Conservation (phyloP, 2,329 filamentous ascomycete species). For the Ciborinia camelliae region DNA sequence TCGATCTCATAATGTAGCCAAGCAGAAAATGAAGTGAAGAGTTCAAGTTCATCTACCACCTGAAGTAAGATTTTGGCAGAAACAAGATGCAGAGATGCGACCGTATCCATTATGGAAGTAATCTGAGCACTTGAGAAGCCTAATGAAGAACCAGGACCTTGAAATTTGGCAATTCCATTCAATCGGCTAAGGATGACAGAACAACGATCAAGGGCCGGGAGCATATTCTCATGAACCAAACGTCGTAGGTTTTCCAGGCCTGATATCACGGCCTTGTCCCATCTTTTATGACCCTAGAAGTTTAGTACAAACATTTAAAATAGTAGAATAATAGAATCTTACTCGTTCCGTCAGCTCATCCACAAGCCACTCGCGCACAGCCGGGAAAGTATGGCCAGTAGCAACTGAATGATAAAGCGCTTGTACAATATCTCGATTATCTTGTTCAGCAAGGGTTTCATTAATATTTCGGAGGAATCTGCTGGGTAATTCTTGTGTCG, state of each 20-base stretch:
- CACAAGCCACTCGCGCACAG: conserved; percentile 82
- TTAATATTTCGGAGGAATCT: conserved; percentile 77
- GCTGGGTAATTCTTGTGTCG: conserved; percentile 71
- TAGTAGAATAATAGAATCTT: conserved; percentile 35
- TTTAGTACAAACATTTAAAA: conserved; percentile 22
- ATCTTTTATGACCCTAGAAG: conserved; percentile 78
- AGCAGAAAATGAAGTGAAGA: conserved; percentile 73
- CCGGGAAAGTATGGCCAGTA: conserved; percentile 73
- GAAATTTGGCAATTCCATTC: conserved; percentile 77
- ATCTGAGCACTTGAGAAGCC: conserved; percentile 64
- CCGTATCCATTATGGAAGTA: conserved; percentile 62
- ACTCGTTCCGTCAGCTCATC: conserved; percentile 79
- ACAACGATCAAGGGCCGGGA: conserved; percentile 83
- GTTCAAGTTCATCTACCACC: conserved; percentile 70
- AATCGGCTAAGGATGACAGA: conserved; percentile 78
- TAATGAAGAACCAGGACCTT: conserved; percentile 62
- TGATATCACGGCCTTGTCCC: conserved; percentile 81
- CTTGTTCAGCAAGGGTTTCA: conserved; percentile 67
- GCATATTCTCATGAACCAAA: conserved; percentile 80
- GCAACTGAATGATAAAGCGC: conserved; percentile 81
- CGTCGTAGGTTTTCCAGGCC: conserved; percentile 75
- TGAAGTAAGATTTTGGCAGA: conserved; percentile 69
- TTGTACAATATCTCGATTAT: conserved; percentile 64
- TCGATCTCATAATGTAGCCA: conserved; percentile 87
- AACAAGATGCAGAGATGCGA: conserved; percentile 72